These are phyloP conservation scores for Oryza rufipogon DNA, from an alignment of 176 grass and related monocot species.

Conservation along the genomic window DNA sequence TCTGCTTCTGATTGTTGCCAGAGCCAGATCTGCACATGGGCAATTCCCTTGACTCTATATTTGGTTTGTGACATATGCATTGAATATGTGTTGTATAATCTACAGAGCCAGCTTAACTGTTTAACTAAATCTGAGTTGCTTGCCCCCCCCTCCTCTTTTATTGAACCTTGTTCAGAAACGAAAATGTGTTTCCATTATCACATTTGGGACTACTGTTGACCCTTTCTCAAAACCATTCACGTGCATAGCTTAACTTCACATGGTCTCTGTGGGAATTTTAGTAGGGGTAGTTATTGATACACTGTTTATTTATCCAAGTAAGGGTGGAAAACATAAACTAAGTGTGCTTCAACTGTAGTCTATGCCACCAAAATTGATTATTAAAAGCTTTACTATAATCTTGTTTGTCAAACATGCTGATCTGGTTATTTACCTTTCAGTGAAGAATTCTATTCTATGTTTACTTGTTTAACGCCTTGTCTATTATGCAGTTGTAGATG, in stretches of 20 bases:
- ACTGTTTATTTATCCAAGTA: not conserved
- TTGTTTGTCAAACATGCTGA: not conserved
- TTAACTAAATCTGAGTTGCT: not conserved
- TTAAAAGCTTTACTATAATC: not conserved
- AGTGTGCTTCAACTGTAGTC: not conserved
- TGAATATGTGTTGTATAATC: not conserved
- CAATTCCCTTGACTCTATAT: not conserved
- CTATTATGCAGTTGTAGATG: slow-evolving; percentile 66
- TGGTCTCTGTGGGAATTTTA: not conserved
- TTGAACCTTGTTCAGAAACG: not conserved
- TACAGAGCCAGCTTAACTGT: not conserved
- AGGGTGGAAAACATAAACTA: not conserved
- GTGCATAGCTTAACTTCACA: not conserved
- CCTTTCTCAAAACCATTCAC: not conserved
- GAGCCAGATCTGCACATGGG: not conserved
- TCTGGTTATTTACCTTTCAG: not conserved
- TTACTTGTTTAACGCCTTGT: slow-evolving; percentile 24
- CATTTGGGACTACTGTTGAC: not conserved
- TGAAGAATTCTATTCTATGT: not conserved
- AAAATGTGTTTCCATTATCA: not conserved
- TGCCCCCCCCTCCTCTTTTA: not conserved
- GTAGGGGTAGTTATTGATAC: not conserved
- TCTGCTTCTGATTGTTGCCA: not conserved
- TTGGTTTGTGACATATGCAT: not conserved
- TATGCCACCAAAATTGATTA: not conserved